Base-by-base conservation (phyloP, 164 flowering plant species). In the Brasenia schreberi region DNA sequence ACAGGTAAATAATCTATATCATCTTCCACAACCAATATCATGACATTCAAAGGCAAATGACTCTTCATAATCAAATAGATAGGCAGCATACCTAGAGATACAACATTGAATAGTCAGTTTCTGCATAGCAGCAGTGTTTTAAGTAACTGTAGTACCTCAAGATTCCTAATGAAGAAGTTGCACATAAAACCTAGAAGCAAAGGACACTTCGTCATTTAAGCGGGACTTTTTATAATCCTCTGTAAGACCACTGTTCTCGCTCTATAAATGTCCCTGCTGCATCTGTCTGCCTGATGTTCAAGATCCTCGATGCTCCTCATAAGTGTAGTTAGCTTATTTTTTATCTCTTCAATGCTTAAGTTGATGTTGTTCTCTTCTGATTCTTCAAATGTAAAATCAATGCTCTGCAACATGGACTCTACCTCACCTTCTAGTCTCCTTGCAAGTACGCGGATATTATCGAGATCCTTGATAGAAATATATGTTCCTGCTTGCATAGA, bases 321-420 rank as follows among this genome's bases (percentile, higher is more conserved):
- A 68, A 92, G 85, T 7, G 63, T 79, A 67, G 69, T 77, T 66
- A 87, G 65, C 64, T 79, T 82, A 81, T 77, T 84, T 79, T 77
- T 87, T 33, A 92, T 88, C 83, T 90, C 96, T 12, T 83, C 90
- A 19, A 89, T 77, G 5, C 76, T 93, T 42, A 88, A 69, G 80
- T 73, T 82, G 76, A 88, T 76, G 0, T 81, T 81, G n/a, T 78
- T 88, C 42, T 79, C 86, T 14, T 14, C 56, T 49, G 56, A 9
- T 9, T 49, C 16, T 19, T 81, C 85, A 61, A 81, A 64, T 0
- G 83, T 92, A 62, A 90, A 82, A 44, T 83, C 83, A 11, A 83
- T 87, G 73, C 66, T 81, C 9, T 76, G 70, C 79, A 87, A 6
- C 18, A 89, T 61, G 5, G 85, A 76, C 42, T 85, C 82, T 5